A percentile compares a stretch with the other conserved stretches of the same genome.
Evolutionary conservation across 1,284 basidiomycete genomes (phyloP).

Genomic region (Boletus sp.): DNA sequence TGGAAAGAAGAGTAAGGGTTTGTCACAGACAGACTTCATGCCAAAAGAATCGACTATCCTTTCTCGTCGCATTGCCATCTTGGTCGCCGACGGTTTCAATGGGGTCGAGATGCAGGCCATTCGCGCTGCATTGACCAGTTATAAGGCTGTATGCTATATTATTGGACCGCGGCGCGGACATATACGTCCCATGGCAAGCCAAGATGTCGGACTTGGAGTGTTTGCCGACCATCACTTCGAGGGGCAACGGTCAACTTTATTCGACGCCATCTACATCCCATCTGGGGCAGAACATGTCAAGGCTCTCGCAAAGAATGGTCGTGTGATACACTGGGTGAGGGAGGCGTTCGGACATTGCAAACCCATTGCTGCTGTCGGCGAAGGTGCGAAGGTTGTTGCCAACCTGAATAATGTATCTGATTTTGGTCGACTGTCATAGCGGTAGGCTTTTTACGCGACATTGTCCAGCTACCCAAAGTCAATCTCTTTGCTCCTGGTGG

Average conservation of each 20-base stretch:
- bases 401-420: background rate
- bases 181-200: constrained; percentile 44
- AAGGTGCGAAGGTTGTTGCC: constrained; percentile 37
- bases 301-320: constrained; percentile 52
- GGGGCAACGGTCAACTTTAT: constrained; percentile 75
- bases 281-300: constrained; percentile 58
- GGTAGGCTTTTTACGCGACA: constrained; percentile 47
- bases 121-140: constrained; percentile 50
- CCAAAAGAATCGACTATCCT: constrained; percentile 65
- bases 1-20: constrained; percentile 49
- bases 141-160: constrained; percentile 59
- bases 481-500: constrained; percentile 37
- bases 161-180: constrained; percentile 68
- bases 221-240: constrained; percentile 71
- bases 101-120: constrained; percentile 55
- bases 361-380: constrained; percentile 70
- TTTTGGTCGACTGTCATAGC: constrained; percentile 34
- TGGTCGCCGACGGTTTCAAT: constrained; percentile 75
- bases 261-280: constrained; percentile 75
- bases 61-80: constrained; percentile 70
- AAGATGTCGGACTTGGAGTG: constrained; percentile 39
- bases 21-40: constrained; percentile 61
- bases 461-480: constrained; percentile 47
- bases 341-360: constrained; percentile 83
- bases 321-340: constrained; percentile 67